phyloP scores from a whole-genome alignment of 2,329 filamentous ascomycete genomes.

The Fusarium begoniae region DNA sequence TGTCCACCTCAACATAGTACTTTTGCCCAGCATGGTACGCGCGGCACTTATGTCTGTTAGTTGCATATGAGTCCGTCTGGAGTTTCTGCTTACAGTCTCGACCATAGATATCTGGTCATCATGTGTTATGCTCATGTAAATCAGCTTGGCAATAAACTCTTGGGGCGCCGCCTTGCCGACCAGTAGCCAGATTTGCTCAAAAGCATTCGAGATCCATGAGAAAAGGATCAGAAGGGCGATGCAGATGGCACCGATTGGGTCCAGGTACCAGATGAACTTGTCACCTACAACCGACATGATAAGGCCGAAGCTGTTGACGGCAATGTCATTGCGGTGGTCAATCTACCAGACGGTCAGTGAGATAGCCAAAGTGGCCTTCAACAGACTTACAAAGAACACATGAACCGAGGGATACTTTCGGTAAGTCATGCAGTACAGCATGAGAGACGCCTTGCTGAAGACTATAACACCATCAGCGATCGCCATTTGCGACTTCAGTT shows the following conservation, averaged over 20 bases:
- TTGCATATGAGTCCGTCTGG: fast-evolving
- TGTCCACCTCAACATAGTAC: background rate
- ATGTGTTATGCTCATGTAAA: background rate
- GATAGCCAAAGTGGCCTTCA: fast-evolving
- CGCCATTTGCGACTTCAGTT: background rate
- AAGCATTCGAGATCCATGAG: background rate
- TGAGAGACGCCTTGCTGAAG: background rate
- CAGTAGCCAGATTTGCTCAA: background rate
- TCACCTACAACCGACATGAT: background rate
- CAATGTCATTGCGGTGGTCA: background rate
- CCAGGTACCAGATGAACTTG: background rate
- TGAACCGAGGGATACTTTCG: background rate
- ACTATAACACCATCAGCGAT: background rate
- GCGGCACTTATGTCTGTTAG: background rate
- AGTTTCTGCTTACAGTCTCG: background rate
- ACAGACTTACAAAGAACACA: background rate
- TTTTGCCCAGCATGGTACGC: background rate
- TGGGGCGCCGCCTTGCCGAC: background rate
- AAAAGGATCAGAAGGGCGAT: background rate
- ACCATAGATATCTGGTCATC: background rate
- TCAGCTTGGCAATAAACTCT: background rate
- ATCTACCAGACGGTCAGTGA: background rate
- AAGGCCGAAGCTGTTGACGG: background rate
- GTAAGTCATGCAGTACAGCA: background rate
- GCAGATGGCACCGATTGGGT: background rate